phyloP scores from a whole-genome alignment of 1,139 yeast genomes.

The Kluyveromyces sp. region DNA sequence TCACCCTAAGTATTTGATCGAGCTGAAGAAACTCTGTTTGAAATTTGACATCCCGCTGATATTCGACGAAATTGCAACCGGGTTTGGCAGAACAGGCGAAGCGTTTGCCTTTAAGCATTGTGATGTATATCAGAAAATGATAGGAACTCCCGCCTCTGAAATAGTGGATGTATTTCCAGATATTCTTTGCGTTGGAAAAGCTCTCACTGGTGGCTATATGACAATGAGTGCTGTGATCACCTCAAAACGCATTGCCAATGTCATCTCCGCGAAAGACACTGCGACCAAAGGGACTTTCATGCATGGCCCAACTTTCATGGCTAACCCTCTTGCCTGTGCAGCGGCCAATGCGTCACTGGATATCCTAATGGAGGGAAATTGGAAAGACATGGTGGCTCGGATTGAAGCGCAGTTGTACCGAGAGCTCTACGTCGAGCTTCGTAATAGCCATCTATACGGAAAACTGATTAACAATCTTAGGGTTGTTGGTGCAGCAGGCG shows the following conservation, averaged over 20 bases:
- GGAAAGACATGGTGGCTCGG: conserved; percentile 18
- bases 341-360: conserved; percentile 30
- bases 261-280: conserved; percentile 11
- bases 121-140: conserved; percentile 10
- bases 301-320: conserved; percentile 36
- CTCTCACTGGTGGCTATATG: conserved; percentile 30
- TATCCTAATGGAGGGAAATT: conserved; percentile 21
- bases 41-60: conserved; percentile 28
- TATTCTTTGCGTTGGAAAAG: conserved; percentile 28
- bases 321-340: conserved; percentile 32
- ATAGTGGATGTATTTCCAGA: conserved; percentile 28
- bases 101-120: conserved; percentile 29
- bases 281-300: conserved; percentile 19
- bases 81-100: conserved; percentile 31
- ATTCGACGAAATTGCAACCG: conserved; percentile 32
- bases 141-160: conserved; percentile 7
- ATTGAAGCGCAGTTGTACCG: conserved; percentile 20
- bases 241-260: conserved; percentile 16
- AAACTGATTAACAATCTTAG: conserved; percentile 21
- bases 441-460: conserved; percentile 12
- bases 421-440: conserved; percentile 16
- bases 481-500: conserved; percentile 29
- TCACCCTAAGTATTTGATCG: conserved; percentile 27
- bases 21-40: conserved; percentile 29
- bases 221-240: conserved; percentile 29